Base-by-base conservation (phyloP, 768 basidiomycete species). In the Boletus pseudo-olivaceus region DNA sequence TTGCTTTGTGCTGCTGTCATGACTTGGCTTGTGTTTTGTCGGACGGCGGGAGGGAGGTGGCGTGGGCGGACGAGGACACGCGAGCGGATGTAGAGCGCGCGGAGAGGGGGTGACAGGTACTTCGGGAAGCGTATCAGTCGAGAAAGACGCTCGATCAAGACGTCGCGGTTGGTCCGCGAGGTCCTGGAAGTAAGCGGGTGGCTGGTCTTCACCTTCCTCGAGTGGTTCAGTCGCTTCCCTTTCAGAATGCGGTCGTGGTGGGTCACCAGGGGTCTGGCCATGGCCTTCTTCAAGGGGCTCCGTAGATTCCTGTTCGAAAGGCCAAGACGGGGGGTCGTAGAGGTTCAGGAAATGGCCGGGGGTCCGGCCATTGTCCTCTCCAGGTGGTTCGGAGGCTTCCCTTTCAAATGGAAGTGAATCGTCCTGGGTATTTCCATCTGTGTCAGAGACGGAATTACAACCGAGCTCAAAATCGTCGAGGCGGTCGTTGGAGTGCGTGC, bases 41-140 rank as follows among this genome's bases (percentile, higher is more conserved):
- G 23, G 34, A 15, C 41, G 14, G 12, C 38, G 54, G 4, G 54
- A 41, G 26, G 5, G n/a, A 5, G 51, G 51, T 15, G 55, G 60
- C 1, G 55, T 62, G 3, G 50, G 55, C 0, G 55, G 54, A 26
- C 60, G 54, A 15, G 50, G 59, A 5, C 1, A n/a, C 3, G 29
- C 2, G 12, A 32, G 14, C 2, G 52, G 20, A 20, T 53, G 49
- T 11, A 27, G 2, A 6, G 9, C 9, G 9, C 17, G 23, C 8
- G 20, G 14, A 0, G 9, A 10, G 6, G 39, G 38, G 17, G 3
- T 29, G 17, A 19, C 1, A 4, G 33, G 30, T 40, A 17, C 7
- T 29, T 42, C 20, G 3, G 26, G 1, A n/a, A 19, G 12, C 11
- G 40, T 26, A 1, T 46, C n/a, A 10, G 35, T 7, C 15, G 23